phyloP scores from a whole-genome alignment of 2,329 filamentous ascomycete genomes.

The Scopulariopsis brevicaulis region DNA sequence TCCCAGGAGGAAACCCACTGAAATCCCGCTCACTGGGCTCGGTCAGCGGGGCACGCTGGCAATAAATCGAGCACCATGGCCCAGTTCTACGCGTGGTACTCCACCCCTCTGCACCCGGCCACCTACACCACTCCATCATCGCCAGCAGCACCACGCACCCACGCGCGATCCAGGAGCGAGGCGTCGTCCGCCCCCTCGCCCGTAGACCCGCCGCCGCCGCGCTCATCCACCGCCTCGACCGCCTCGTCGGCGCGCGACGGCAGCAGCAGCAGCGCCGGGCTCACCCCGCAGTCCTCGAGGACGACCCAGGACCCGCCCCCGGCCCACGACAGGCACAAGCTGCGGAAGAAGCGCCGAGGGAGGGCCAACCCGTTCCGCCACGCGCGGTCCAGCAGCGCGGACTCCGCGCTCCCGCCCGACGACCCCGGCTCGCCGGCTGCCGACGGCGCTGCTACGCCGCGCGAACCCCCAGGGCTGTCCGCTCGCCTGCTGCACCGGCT shows the following conservation, averaged over 20 bases:
- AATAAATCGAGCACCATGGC: not conserved
- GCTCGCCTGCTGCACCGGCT: not conserved
- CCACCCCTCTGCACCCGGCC: not conserved
- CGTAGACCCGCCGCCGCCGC: not conserved
- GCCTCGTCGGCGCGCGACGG: not conserved
- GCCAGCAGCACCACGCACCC: not conserved
- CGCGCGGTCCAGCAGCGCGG: constrained; percentile 1
- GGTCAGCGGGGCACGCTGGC: not conserved
- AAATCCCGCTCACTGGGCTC: no score
- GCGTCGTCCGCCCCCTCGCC: not conserved
- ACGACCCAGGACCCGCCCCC: not conserved
- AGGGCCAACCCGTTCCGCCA: not conserved
- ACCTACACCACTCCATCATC: not conserved
- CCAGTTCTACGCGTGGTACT: not conserved
- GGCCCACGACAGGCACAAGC: not conserved
- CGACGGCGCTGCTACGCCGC: no score
- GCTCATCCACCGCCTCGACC: not conserved
- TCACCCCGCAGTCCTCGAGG: not conserved
- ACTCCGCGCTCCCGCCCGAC: not conserved
- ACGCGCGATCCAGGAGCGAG: constrained; percentile 1
- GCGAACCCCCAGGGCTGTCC: not conserved
- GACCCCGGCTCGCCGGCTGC: not conserved
- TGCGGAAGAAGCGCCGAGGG: constrained; percentile 4
- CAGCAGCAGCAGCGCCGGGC: not conserved
- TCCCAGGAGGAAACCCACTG: no score